Evolutionary conservation across 2,329 filamentous ascomycete species (phyloP).

Genomic region (Pseudopyricularia cyperi): DNA sequence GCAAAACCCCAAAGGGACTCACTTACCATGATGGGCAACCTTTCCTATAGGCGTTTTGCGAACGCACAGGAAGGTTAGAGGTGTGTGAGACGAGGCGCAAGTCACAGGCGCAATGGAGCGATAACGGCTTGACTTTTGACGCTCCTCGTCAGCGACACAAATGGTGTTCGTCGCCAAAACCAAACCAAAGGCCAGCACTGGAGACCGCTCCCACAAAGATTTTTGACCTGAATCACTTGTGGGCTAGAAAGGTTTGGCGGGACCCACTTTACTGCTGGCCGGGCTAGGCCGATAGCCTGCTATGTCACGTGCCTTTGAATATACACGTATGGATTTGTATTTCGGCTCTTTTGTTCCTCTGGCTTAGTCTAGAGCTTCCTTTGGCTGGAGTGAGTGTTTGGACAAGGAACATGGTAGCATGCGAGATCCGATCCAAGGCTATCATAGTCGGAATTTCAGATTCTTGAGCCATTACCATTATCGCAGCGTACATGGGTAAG

Average conservation of each 20-base stretch:
- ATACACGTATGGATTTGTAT: no score
- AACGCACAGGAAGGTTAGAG: background rate
- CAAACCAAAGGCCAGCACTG: no score
- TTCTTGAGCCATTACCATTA: no score
- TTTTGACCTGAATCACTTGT: slow-evolving; percentile 3
- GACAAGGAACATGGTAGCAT: no score
- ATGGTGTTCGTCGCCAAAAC: slow-evolving; percentile 1
- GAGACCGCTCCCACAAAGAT: background rate
- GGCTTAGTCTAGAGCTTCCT: no score
- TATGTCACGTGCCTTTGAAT: no score
- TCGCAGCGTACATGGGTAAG: no score
- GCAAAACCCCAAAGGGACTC: background rate
- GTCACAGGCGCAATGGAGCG: slow-evolving; percentile 7
- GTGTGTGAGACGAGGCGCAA: slow-evolving; percentile 6
- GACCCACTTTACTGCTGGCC: slow-evolving; percentile 1
- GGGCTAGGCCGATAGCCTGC: background rate
- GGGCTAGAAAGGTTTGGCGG: background rate
- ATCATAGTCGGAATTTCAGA: no score
- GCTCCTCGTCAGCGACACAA: slow-evolving; percentile 1
- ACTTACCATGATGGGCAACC: slow-evolving; percentile 37
- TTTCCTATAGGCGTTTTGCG: slow-evolving; percentile 22
- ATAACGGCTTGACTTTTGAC: slow-evolving; percentile 8
- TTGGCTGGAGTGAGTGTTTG: no score
- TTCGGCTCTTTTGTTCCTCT: no score
- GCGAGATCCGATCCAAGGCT: no score